phyloP scores from a whole-genome alignment of 2,329 filamentous ascomycete genomes.

The Apiospora marii region DNA sequence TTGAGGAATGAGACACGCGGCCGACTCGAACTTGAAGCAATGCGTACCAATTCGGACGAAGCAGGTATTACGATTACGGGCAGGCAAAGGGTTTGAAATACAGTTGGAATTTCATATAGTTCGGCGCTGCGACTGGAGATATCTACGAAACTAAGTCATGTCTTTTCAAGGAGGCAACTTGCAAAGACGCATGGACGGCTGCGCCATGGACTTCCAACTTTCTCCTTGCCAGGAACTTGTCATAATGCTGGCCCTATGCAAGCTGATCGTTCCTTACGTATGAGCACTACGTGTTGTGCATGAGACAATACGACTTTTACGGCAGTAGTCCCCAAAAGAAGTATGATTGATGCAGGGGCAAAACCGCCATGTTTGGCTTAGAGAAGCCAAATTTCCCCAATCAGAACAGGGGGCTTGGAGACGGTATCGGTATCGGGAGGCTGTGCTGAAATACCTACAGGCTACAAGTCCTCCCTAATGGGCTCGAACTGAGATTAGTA shows the following conservation, averaged over 20 bases:
- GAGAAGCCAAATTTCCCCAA: neutral
- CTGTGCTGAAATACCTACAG: constrained; percentile 9
- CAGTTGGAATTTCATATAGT: neutral
- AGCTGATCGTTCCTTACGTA: neutral
- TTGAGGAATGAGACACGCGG: constrained; percentile 17
- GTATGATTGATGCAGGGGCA: constrained; percentile 14
- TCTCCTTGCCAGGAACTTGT: neutral
- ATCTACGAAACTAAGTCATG: neutral
- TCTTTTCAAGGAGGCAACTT: neutral
- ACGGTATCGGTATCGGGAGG: neutral
- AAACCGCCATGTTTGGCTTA: neutral
- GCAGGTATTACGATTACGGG: constrained; percentile 9
- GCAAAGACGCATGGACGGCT: neutral
- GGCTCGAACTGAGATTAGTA: neutral
- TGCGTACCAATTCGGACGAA: neutral
- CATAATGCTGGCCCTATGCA: neutral
- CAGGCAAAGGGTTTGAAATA: neutral
- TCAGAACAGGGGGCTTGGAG: neutral
- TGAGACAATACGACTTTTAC: neutral
- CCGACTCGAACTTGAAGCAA: constrained; percentile 3
- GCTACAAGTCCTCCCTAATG: neutral
- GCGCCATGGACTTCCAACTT: constrained; percentile 11
- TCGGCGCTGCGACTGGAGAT: neutral
- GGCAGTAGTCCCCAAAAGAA: neutral
- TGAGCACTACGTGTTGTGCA: constrained; percentile 9